Base-by-base conservation (phyloP, 768 basidiomycete species). In the Trametes villosa region DNA sequence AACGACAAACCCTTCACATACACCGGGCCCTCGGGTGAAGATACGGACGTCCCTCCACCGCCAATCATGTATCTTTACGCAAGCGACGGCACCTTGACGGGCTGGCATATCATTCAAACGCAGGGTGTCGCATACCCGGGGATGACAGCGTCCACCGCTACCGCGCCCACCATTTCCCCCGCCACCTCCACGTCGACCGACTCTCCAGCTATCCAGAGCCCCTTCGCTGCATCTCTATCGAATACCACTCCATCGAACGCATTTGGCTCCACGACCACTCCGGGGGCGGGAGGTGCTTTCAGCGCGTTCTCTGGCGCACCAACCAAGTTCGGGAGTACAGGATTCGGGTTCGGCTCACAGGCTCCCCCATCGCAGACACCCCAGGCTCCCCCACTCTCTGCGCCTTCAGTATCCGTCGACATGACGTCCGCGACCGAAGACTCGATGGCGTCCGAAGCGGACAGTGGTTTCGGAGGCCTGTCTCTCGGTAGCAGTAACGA, bases 21-120 rank as follows among this genome's bases (percentile, higher is more conserved):
- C 53, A 75, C 75, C 12, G 75, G 72, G 12, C 67, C 76, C 17
- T 78, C 79, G 0, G 80, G 80, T 4, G 81, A 81, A 63, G 71
- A 70, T 15, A 67, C 75, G 7, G 77, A 77, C 13, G 61, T 80
- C 2, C 81, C 83, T 12, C 75, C 82, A 11, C 78, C 79, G 13
- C 91, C 91, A 0, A 77, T 91, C 56, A 74, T 92, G 72, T 92
- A 86, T 70, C 86, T 84, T 3, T 92, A 90, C 71, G 79, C 89
- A 12, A 91, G 86, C 54, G 91, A 94, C 67, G 91, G 91, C 20
- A 89, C 90, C 0, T 55, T 94, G 24, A 81, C 86, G 48, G 91
- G 79, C 4, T 94, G 91, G 90, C 78, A 86, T 69, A 68, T 89
- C 22, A 82, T 89, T 36, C 84, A 88, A 68, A 75, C 78, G 9